Evolutionary conservation across 352 stramenopile genomes (phyloP).

Genomic region (Phytophthora pluvialis): DNA sequence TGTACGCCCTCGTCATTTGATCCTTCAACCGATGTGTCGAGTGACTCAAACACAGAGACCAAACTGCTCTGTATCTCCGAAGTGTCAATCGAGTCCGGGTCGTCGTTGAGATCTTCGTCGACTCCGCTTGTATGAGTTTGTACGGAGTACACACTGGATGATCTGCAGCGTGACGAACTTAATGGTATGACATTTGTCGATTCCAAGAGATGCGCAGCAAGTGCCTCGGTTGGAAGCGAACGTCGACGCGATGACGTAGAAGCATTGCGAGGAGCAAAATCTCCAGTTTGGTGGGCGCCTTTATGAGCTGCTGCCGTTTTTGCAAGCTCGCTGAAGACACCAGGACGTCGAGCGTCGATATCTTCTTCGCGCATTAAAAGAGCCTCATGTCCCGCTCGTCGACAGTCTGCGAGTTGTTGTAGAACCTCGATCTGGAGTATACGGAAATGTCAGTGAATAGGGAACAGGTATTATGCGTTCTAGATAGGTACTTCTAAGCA

Average conservation of each 20-base stretch:
- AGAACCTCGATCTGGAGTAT: constrained; percentile 34
- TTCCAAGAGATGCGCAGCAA: constrained; percentile 5
- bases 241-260: constrained; percentile 10
- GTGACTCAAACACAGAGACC: constrained; percentile 46
- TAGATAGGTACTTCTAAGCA: background rate
- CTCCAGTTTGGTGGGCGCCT: background rate
- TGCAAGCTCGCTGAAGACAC: constrained; percentile 50
- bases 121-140: background rate
- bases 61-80: constrained; percentile 46
- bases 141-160: constrained; percentile 15
- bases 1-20: constrained; percentile 52
- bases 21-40: constrained; percentile 56
- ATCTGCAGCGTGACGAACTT: background rate
- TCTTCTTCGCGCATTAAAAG: constrained; percentile 83
- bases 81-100: constrained; percentile 19
- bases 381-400: constrained; percentile 49
- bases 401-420: constrained; percentile 48
- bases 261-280: background rate
- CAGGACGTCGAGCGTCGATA: constrained; percentile 50
- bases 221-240: constrained; percentile 22
- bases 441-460: background rate
- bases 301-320: constrained; percentile 10
- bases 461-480: background rate
- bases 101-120: constrained; percentile 29
- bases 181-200: background rate